A percentile compares a stretch with the other conserved stretches of the same genome.
phyloP scores from a whole-genome alignment of 2,329 filamentous ascomycete species.

The Aspergillus flavus region DNA sequence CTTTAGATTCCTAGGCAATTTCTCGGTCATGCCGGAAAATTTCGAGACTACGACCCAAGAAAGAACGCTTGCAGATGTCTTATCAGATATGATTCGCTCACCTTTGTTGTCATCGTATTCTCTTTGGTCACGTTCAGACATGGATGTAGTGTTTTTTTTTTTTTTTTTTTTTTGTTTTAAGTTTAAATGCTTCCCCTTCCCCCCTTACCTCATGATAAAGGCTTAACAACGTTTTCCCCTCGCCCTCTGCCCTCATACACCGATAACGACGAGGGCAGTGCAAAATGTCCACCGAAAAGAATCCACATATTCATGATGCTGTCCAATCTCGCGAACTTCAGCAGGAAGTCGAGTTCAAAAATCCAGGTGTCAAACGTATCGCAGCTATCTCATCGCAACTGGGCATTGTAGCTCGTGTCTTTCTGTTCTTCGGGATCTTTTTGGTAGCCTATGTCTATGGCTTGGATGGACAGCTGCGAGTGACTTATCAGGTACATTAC shows the following conservation, averaged over 20 bases:
- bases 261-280: background rate
- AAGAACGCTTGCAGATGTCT: background rate
- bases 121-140: background rate
- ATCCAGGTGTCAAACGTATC: constrained; percentile 61
- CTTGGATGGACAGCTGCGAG: constrained; percentile 59
- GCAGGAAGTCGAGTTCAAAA: constrained; percentile 16
- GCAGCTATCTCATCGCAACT: constrained; percentile 59
- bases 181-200: background rate
- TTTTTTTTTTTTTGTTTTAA: background rate
- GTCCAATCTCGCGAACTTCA: background rate
- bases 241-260: background rate
- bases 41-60: background rate
- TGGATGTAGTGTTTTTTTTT: too few species aligned
- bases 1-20: background rate
- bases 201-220: background rate
- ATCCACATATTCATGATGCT: background rate
- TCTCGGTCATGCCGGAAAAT: background rate
- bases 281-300: background rate
- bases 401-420: constrained; percentile 54
- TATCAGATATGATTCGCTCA: background rate
- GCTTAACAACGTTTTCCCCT: background rate
- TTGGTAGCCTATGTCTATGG: constrained; percentile 66
- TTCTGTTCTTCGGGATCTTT: constrained; percentile 64
- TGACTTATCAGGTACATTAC: constrained; percentile 48
- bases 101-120: background rate